Evolutionary conservation across 768 basidiomycete genomes (phyloP), one percentile per base, ranked within the genome.

Genomic region (Russula emetica): DNA sequence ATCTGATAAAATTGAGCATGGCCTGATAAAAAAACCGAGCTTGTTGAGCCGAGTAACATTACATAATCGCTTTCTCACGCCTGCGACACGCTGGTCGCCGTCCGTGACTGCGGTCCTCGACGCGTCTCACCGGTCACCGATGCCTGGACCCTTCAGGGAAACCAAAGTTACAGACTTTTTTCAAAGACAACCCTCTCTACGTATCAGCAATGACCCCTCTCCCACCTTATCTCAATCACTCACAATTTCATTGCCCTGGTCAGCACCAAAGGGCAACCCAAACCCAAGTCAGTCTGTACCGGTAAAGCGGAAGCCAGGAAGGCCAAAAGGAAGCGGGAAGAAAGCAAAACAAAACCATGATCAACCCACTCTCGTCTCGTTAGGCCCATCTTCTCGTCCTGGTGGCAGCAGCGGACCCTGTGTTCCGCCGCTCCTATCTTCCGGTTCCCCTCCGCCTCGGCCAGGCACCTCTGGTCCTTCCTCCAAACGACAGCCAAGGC

Each of bases 261-360:
- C 64, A 10, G 16, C 26, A 6, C 40, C 49, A 13, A 52, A 20
- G 18, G 36, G 24, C 22, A 16, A 63, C 38, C 20, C 54, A 18
- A 44, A 3, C 38, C 32, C 53, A 18, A 42, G 6, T 22, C 53
- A 9, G 6, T 36, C 45, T 40, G 13, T 32, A 54, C 26, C 50
- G 1, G 55, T 34, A 18, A 65, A 51, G 47, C 64, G 59, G 49
- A 73, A 68, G 26, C 55, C 55, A 40, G 54, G 54, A 28, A 66
- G 71, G 30, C 66, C 71, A 11, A 69, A 64, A 36, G 72, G 69
- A 60, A 55, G 64, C 18, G 69, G 55, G 61, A 76, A 69, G 62
- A 59, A 67, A 7, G 61, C 62, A n/a, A 67, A 49, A 22, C 32
- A 64, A 3, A 49, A 65, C 63, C 50, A 72, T 67, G 50, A 18